phyloP scores from a whole-genome alignment of 1,139 yeast species.

The Pichia sorboxylosa region DNA sequence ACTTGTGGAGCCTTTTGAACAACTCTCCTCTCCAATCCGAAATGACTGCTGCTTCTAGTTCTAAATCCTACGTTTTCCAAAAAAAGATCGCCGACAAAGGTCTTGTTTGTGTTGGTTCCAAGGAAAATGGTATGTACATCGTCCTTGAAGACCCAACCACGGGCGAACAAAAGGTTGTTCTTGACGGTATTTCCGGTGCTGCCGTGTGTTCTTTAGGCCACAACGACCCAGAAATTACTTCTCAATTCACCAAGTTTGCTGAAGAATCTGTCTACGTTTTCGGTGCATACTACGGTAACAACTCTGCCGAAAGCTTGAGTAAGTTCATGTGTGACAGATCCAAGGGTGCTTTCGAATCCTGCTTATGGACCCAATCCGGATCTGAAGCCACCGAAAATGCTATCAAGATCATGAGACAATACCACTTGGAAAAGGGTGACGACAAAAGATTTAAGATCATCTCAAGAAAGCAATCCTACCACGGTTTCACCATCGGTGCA shows the following conservation, averaged over 20 bases:
- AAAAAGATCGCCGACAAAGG: constrained; percentile 15
- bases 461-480: constrained; percentile 44
- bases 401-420: constrained; percentile 36
- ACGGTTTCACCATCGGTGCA: constrained; percentile 48
- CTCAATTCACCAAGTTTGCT: constrained; percentile 37
- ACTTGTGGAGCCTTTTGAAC: neutral
- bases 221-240: constrained; percentile 38
- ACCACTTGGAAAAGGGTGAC: constrained; percentile 40
- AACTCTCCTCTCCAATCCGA: neutral
- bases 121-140: constrained; percentile 32
- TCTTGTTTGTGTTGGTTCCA: constrained; percentile 30
- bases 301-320: constrained; percentile 40
- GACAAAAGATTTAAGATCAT: constrained; percentile 37
- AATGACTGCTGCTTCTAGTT: constrained; percentile 13
- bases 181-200: constrained; percentile 51
- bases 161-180: constrained; percentile 28
- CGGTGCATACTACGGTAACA: constrained; percentile 31
- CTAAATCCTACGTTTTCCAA: constrained; percentile 16
- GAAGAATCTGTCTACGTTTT: constrained; percentile 32
- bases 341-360: constrained; percentile 41
- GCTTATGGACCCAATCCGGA: constrained; percentile 48
- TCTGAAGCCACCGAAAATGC: constrained; percentile 54
- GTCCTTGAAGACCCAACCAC: constrained; percentile 36
- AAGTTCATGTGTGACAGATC: constrained; percentile 42
- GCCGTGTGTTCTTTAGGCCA: constrained; percentile 46